Conservation (phyloP, 192 early-diverging fungal genomes). For the Coemansia sp. region DNA sequence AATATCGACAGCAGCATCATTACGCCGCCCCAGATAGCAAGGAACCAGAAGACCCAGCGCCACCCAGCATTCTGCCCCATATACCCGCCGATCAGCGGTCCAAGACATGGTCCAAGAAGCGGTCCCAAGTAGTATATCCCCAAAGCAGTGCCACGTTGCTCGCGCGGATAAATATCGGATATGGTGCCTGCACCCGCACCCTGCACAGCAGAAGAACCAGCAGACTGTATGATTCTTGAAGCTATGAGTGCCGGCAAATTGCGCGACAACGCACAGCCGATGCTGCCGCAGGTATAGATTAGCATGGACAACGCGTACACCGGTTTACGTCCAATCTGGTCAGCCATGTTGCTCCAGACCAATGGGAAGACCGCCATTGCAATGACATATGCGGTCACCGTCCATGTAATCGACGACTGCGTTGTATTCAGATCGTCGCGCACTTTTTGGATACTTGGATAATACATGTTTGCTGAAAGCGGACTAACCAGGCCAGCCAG, state of each 20-base stretch:
- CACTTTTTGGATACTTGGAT: constrained; percentile 45
- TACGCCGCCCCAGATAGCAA: constrained; percentile 55
- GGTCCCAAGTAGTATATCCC: constrained; percentile 55
- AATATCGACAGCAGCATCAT: constrained; percentile 52
- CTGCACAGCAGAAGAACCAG: constrained; percentile 53
- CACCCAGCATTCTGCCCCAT: constrained; percentile 52
- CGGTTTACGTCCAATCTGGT: constrained; percentile 51
- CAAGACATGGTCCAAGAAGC: constrained; percentile 54
- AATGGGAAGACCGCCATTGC: constrained; percentile 56
- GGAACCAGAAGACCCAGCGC: constrained; percentile 62
- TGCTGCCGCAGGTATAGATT: constrained; percentile 44
- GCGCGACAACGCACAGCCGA: constrained; percentile 50
- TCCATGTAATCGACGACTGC: constrained; percentile 41
- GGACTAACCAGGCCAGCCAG: constrained; percentile 51
- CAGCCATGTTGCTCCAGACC: constrained; percentile 55
- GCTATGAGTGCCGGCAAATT: constrained; percentile 34
- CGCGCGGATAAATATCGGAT: constrained; percentile 53
- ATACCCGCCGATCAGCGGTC: constrained; percentile 57
- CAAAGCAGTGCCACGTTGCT: constrained; percentile 56
- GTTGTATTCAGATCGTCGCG: constrained; percentile 46
- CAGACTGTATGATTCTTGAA: constrained; percentile 52
- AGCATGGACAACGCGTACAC: constrained; percentile 49
- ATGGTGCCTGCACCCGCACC: constrained; percentile 55
- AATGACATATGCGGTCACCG: constrained; percentile 50
- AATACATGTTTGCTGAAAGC: constrained; percentile 54